These are phyloP conservation scores for Stephanodiscus minutulus DNA, from an alignment of 108 stramenopile genomes.

Conservation along the genomic window DNA sequence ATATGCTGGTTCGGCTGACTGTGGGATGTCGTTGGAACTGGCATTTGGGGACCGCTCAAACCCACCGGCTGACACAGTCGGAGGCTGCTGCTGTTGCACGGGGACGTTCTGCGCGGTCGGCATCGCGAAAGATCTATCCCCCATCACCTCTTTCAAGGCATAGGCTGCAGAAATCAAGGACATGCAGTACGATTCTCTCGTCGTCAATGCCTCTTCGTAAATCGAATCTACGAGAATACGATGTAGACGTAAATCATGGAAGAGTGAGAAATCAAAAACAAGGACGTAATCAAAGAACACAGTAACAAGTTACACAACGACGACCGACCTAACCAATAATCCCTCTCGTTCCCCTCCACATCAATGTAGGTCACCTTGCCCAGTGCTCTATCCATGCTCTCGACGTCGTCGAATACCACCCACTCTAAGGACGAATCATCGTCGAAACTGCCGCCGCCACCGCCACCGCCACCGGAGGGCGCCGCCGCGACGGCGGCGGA, in stretches of 20 bases:
- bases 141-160: conserved; percentile 40
- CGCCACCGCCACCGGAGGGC: conserved; percentile 22
- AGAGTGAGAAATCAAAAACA: not conserved
- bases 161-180: conserved; percentile 64
- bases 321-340: conserved; percentile 61
- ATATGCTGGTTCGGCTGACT: too few species aligned
- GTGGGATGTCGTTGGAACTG: not conserved
- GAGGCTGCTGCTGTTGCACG: conserved; percentile 4
- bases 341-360: conserved; percentile 68
- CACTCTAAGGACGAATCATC: conserved; percentile 39
- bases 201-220: conserved; percentile 72
- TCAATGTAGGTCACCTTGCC: conserved; percentile 78
- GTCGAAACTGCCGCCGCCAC: conserved; percentile 16
- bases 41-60: not conserved
- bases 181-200: conserved; percentile 74
- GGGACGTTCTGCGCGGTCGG: not conserved
- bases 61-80: not conserved
- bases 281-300: not conserved
- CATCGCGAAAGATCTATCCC: not conserved
- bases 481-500: conserved; percentile 19
- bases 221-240: conserved; percentile 55
- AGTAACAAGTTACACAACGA: not conserved
- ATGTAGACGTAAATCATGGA: not conserved
- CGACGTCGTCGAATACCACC: conserved; percentile 59
- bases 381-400: conserved; percentile 60